phyloP scores from a whole-genome alignment of 2,329 filamentous ascomycete species.

The Metarhizium album region DNA sequence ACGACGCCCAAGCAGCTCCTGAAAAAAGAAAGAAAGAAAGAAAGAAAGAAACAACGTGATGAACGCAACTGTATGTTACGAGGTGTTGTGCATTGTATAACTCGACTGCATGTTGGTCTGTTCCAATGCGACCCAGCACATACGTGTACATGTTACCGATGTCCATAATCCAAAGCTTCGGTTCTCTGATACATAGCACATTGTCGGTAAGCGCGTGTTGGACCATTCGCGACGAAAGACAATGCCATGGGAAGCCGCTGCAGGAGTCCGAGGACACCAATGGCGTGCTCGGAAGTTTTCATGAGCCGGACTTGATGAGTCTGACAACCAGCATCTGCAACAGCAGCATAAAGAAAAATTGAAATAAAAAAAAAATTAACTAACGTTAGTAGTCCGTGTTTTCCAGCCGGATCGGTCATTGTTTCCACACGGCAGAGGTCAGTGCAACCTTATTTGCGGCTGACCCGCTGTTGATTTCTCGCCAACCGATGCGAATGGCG shows the following conservation, averaged over 20 bases:
- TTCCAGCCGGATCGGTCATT: not conserved
- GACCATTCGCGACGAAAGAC: no score
- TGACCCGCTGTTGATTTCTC: slow-evolving; percentile 2
- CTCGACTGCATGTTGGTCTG: not conserved
- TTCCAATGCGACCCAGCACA: not conserved
- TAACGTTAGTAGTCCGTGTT: no score
- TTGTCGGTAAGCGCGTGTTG: no score
- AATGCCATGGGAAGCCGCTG: no score
- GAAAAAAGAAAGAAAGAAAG: not conserved
- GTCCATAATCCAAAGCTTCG: not conserved
- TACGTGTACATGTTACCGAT: not conserved
- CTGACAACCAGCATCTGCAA: not conserved
- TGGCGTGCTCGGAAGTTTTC: no score
- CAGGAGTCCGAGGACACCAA: no score
- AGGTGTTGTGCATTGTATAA: not conserved
- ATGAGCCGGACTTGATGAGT: not conserved
- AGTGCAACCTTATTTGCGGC: slow-evolving; percentile 3
- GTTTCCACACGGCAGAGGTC: slow-evolving; percentile 1
- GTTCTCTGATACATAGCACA: not conserved
- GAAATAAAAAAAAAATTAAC: not conserved
- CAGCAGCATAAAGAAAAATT: no score
- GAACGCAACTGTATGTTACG: not conserved
- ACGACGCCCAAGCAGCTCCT: not conserved
- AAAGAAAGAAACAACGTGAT: not conserved
- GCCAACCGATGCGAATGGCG: slow-evolving; percentile 3